Percentiles rank a stretch among this genome's conserved stretches.
These are phyloP conservation scores for Diaporthe sp. DNA, from an alignment of 2,329 filamentous ascomycete genomes.

Conservation along the genomic window DNA sequence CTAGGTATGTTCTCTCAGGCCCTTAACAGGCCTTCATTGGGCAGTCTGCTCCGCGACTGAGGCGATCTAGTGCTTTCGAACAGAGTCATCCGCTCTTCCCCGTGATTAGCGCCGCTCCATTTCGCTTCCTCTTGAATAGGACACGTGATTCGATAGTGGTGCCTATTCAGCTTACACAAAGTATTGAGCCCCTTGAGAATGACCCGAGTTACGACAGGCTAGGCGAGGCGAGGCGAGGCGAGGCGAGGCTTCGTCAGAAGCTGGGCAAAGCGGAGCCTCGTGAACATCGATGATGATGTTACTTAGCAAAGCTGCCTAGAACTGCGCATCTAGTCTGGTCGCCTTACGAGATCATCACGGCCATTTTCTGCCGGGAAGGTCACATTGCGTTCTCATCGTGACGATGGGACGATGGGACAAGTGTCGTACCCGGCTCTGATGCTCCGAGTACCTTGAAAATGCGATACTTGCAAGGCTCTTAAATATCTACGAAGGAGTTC, in stretches of 20 bases:
- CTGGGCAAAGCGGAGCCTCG: neutral
- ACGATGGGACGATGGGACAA: neutral
- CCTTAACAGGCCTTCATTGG: neutral
- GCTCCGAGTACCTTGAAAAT: neutral
- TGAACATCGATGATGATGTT: neutral
- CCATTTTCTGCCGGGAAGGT: neutral
- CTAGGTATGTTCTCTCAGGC: too few relatives aligned
- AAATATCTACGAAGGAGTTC: too few relatives aligned
- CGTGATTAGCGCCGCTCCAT: neutral
- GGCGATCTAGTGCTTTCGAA: neutral
- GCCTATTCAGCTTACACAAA: neutral
- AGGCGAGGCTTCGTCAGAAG: neutral
- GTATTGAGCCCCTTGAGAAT: neutral
- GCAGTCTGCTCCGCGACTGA: neutral
- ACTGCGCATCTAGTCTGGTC: neutral
- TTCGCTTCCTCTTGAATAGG: neutral
- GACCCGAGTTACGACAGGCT: neutral
- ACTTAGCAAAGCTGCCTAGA: slow-evolving; percentile 14
- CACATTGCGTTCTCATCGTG: neutral
- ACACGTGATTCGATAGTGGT: neutral
- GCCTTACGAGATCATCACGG: neutral
- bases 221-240: neutral
- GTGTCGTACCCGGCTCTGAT: neutral
- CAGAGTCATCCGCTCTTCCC: neutral
- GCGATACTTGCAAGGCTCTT: neutral